Evolutionary conservation across 768 basidiomycete species (phyloP).

Genomic region (Lentinula edodes): DNA sequence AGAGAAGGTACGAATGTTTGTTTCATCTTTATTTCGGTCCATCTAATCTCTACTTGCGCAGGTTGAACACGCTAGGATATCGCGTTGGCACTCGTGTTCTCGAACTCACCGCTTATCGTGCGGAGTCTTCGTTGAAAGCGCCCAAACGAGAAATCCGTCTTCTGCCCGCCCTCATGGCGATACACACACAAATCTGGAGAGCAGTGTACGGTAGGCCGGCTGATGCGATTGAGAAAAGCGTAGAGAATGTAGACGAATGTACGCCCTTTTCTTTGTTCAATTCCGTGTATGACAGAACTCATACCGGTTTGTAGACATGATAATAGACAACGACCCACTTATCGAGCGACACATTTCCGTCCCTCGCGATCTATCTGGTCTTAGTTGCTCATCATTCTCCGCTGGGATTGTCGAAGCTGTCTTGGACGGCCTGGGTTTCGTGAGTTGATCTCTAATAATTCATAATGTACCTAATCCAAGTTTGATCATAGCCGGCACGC

Average conservation of each 20-base stretch:
- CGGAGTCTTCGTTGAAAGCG: constrained; percentile 74
- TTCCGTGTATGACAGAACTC: constrained; percentile 4
- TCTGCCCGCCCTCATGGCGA: constrained; percentile 85
- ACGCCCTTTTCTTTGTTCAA: constrained; percentile 18
- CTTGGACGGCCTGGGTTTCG: constrained; percentile 89
- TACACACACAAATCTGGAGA: constrained; percentile 94
- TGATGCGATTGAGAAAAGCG: constrained; percentile 92
- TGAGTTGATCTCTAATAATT: constrained; percentile 34
- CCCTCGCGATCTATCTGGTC: constrained; percentile 87
- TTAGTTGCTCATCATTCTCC: constrained; percentile 96
- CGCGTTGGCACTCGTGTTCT: constrained; percentile 84
- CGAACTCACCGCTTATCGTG: constrained; percentile 79
- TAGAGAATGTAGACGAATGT: constrained; percentile 97
- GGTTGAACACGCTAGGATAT: constrained; percentile 90
- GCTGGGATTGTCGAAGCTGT: constrained; percentile 98
- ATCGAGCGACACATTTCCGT: constrained; percentile 91
- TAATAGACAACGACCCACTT: constrained; percentile 93
- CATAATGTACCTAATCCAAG: neutral
- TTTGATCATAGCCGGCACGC: constrained; percentile 70
- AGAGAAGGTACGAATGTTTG: constrained; percentile 62
- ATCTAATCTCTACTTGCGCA: constrained; percentile 21
- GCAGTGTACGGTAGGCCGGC: constrained; percentile 92
- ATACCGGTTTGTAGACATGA: constrained; percentile 70
- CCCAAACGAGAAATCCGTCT: constrained; percentile 92
- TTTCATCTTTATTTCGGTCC: constrained; percentile 3